Conservation (phyloP, 495 filamentous ascomycete species). For the Neurospora sp. region DNA sequence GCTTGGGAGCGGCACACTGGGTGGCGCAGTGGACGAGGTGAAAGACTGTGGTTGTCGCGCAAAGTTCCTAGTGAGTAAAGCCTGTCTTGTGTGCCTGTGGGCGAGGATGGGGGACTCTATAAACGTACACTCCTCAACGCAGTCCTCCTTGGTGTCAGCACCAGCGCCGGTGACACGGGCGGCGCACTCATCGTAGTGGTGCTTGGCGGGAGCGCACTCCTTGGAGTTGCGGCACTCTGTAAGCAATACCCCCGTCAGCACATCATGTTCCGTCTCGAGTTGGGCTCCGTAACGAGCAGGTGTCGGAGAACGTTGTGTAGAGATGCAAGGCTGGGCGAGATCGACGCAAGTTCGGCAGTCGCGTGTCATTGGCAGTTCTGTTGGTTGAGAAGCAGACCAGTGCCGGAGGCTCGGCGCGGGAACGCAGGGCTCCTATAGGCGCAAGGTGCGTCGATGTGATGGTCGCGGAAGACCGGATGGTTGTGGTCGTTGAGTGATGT, state of each 20-base stretch:
- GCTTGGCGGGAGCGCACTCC: conserved; percentile 77
- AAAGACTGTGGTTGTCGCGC: conserved; percentile 60
- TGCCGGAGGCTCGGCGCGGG: not conserved
- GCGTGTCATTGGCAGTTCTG: not conserved
- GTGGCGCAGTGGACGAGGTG: conserved; percentile 91
- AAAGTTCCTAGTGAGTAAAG: conserved; percentile 9
- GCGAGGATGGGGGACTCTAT: not conserved
- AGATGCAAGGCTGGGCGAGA: not conserved
- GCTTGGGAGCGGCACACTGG: conserved; percentile 88
- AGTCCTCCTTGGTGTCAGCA: conserved; percentile 59
- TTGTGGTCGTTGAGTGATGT: not conserved
- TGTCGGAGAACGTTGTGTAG: not conserved
- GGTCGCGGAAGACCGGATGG: not conserved
- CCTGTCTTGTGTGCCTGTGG: not conserved
- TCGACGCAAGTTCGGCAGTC: not conserved
- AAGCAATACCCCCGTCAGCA: conserved; percentile 19
- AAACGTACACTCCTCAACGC: conserved; percentile 94
- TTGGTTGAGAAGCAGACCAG: not conserved
- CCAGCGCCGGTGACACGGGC: conserved; percentile 70
- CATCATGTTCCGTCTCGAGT: not conserved
- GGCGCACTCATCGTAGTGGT: conserved; percentile 96
- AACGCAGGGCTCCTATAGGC: not conserved
- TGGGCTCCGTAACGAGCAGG: not conserved
- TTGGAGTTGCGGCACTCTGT: conserved; percentile 81
- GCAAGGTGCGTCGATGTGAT: not conserved